Conservation (phyloP, 2,329 filamentous ascomycete genomes). For the Furcasterigmium furcatum region DNA sequence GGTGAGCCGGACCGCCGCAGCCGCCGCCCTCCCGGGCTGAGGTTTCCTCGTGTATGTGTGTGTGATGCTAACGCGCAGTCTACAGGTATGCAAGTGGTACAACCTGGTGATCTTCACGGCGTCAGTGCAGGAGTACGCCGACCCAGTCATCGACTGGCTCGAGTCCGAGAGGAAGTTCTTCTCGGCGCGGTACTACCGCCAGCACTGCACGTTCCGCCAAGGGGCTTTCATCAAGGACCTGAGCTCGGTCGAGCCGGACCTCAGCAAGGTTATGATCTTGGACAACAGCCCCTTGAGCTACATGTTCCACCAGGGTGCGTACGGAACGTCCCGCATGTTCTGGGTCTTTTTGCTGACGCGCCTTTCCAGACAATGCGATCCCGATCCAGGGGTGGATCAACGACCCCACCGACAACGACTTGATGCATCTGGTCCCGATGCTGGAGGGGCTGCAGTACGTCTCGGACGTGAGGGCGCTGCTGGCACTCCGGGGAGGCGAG, state of each 20-base stretch:
- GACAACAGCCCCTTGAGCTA: conserved; percentile 98
- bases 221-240: conserved; percentile 98
- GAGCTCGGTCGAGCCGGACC: conserved; percentile 90
- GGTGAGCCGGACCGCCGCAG: conserved; percentile 42
- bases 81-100: conserved; percentile 93
- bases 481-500: conserved; percentile 86
- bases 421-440: conserved; percentile 88
- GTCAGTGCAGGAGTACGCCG: conserved; percentile 96
- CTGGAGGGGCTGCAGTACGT: conserved; percentile 95
- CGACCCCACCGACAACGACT: conserved; percentile 93
- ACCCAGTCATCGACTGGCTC: conserved; percentile 98
- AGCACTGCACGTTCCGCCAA: conserved; percentile 94
- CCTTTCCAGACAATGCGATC: conserved; percentile 85
- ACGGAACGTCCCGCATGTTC: neutral
- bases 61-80: conserved; percentile 2
- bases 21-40: too few relatives aligned
- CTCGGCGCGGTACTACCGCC: conserved; percentile 86
- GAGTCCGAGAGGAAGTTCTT: conserved; percentile 97
- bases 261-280: conserved; percentile 98
- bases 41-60: neutral
- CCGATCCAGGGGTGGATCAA: conserved; percentile 99
- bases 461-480: conserved; percentile 86
- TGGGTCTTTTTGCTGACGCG: neutral
- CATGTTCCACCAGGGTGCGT: conserved; percentile 92
- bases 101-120: conserved; percentile 96